These are phyloP conservation scores for Phytopythium litorale DNA, from an alignment of 352 stramenopile genomes.

Conservation along the genomic window DNA sequence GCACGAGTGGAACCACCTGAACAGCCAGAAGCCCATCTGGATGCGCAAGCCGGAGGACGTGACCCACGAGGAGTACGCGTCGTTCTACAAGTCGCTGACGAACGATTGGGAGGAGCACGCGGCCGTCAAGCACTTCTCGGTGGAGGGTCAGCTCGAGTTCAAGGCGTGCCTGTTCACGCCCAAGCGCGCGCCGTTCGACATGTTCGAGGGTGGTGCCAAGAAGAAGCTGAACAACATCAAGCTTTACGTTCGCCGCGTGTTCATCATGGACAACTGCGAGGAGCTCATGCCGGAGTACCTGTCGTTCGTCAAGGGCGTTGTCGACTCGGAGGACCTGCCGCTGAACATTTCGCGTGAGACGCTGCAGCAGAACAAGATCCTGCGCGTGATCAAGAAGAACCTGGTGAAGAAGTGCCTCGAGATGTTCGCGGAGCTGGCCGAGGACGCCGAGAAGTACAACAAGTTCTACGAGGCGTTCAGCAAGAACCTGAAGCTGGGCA, in stretches of 20 bases:
- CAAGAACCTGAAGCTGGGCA: conserved; percentile 98
- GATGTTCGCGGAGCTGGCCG: conserved; percentile 94
- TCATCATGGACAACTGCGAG: conserved; percentile 98
- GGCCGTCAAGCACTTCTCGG: conserved; percentile 97
- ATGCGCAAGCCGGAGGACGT: conserved; percentile 95
- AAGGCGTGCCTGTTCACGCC: conserved; percentile 99
- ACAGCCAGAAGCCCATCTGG: conserved; percentile 99
- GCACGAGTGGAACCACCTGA: conserved; percentile 99
- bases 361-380: conserved; percentile 98
- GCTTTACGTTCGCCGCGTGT: conserved; percentile 99
- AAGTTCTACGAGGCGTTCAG: conserved; percentile 98
- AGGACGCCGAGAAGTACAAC: conserved; percentile 90
- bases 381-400: conserved; percentile 99
- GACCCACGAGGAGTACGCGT: conserved; percentile 97
- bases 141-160: conserved; percentile 99
- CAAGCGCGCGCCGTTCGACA: conserved; percentile 70
- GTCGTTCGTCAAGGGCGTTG: conserved; percentile 97
- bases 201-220: conserved; percentile 89
- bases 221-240: conserved; percentile 91
- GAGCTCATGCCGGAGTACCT: conserved; percentile 98
- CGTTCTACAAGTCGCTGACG: conserved; percentile 98
- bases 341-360: conserved; percentile 99
- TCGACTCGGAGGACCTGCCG: conserved; percentile 98
- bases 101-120: conserved; percentile 96
- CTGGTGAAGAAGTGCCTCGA: conserved; percentile 98